Percentiles rank a stretch among this genome's conserved stretches.
Evolutionary conservation across 2,329 filamentous ascomycete genomes (phyloP).

Genomic region (Pochonia chlamydosporia): DNA sequence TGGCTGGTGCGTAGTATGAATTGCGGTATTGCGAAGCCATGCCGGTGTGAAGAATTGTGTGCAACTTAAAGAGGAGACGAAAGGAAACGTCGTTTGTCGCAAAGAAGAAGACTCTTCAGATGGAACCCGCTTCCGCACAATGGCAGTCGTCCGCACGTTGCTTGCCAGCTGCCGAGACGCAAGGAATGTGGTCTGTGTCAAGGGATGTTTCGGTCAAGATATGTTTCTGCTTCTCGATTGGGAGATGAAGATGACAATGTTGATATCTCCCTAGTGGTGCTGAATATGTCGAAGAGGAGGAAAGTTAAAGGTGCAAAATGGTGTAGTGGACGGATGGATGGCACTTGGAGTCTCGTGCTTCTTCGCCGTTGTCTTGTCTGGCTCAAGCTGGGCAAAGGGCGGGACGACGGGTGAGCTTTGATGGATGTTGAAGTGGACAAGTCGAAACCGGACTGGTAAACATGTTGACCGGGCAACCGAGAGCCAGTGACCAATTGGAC

Average conservation of each 20-base stretch:
- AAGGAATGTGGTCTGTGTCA: slow-evolving; percentile 3
- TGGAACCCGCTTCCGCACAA: slow-evolving; percentile 3
- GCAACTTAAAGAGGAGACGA: not conserved
- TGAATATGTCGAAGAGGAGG: not conserved
- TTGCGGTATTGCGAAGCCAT: slow-evolving; percentile 53
- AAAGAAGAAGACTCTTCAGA: not conserved
- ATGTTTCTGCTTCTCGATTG: not conserved
- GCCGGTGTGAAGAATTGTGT: slow-evolving; percentile 10
- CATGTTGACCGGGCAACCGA: slow-evolving; percentile 30
- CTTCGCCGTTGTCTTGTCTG: not conserved
- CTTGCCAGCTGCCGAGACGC: slow-evolving; percentile 2
- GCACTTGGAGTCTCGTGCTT: slow-evolving; percentile 4
- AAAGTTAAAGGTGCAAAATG: not conserved
- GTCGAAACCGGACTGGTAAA: slow-evolving; percentile 20
- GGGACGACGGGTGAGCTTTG: slow-evolving; percentile 9
- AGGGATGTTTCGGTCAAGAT: not conserved
- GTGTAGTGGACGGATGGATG: not conserved
- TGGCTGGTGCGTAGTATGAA: slow-evolving; percentile 41
- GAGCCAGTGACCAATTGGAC: not conserved
- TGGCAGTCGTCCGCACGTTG: not conserved
- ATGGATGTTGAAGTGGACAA: slow-evolving; percentile 4
- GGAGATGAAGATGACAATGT: not conserved
- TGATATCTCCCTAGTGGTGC: too few relatives aligned
- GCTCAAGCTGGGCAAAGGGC: slow-evolving; percentile 10
- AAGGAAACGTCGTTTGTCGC: slow-evolving; percentile 2